Evolutionary conservation across 140 eudicot genomes (phyloP).

Genomic region (Ambrosia hybrid): DNA sequence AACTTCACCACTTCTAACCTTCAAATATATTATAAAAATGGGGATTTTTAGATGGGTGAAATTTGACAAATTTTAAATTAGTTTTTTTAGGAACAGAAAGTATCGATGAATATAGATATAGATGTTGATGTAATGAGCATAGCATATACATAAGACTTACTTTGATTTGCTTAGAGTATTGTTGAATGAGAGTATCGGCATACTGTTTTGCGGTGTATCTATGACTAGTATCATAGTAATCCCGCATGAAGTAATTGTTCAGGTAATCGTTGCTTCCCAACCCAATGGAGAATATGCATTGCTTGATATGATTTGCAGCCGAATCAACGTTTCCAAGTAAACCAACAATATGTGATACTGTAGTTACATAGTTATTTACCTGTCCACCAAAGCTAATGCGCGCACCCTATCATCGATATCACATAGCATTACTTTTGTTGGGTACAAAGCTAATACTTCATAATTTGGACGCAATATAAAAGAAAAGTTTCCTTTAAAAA

Average conservation of each 20-base stretch:
- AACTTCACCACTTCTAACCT: no score
- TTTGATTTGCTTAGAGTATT: slow-evolving; percentile 13
- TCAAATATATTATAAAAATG: no score
- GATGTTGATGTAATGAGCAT: no score
- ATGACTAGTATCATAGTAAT: slow-evolving; percentile 11
- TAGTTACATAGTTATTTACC: slow-evolving; percentile 16
- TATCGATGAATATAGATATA: no score
- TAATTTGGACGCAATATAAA: no score
- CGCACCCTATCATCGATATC: slow-evolving; percentile 8
- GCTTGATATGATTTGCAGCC: slow-evolving; percentile 22
- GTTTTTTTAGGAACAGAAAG: no score
- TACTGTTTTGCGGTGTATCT: slow-evolving; percentile 12
- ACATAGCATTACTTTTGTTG: not conserved
- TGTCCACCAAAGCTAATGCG: slow-evolving; percentile 24
- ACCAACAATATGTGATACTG: slow-evolving; percentile 16
- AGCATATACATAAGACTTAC: slow-evolving; percentile 1
- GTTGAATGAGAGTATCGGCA: slow-evolving; percentile 15
- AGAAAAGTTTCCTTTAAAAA: no score
- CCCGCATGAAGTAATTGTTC: slow-evolving; percentile 24
- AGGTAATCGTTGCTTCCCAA: slow-evolving; percentile 26
- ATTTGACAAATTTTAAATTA: no score
- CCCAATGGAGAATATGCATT: slow-evolving; percentile 26
- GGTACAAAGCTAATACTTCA: no score
- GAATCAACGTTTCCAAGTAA: slow-evolving; percentile 18
- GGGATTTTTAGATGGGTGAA: no score